Evolutionary conservation across 2,329 filamentous ascomycete genomes (phyloP), one percentile per base, ranked within the genome.

Genomic region (Alternaria triticimaculans): DNA sequence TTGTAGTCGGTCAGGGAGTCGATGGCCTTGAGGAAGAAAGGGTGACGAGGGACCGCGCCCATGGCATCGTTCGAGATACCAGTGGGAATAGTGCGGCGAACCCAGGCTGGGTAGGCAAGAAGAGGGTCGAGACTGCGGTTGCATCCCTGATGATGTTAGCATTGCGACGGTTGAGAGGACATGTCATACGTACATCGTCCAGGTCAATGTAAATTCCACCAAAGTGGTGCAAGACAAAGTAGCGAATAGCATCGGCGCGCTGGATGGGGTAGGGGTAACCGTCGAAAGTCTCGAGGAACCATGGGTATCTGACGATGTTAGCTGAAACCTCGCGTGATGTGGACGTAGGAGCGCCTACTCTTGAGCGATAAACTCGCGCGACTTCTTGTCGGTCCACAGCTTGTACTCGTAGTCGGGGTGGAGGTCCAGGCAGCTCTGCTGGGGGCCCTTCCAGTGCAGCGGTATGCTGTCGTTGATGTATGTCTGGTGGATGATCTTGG

Each of bases 41-140:
- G 91, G 72, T 94, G 92, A 64, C 88, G 85, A 0, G 90, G 88
- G 0, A 92, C 85, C 15, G 90, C 82, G 53, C 90, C 90, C 91
- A 94, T 93, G 44, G 89, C 90, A 73, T 94, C 92, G 82, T 94
- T 94, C 69, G 89, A 92, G 70, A 94, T 92, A 66, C 92, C 92
- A 1, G 92, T 94, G 3, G 92, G 92, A 3, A 86, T 82, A 0
- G 92, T 94, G 67, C 88, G 87, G 68, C 90, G 88, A 14, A 92
- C 84, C 87, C 89, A 92, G 45, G 90, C 89, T 18, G 88, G 88
- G 79, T 92, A 92, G 55, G 85, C 84, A 60, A 91, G 87, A 14
- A 92, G 85, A 57, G 89, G 89, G 72, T 92, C 90, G 51, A 92
- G 84, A 54, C 86, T 86, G 62, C 88, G 86, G 70, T 89, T 87